phyloP scores from a whole-genome alignment of 108 stramenopile genomes.

The Conticribra weissflogii region DNA sequence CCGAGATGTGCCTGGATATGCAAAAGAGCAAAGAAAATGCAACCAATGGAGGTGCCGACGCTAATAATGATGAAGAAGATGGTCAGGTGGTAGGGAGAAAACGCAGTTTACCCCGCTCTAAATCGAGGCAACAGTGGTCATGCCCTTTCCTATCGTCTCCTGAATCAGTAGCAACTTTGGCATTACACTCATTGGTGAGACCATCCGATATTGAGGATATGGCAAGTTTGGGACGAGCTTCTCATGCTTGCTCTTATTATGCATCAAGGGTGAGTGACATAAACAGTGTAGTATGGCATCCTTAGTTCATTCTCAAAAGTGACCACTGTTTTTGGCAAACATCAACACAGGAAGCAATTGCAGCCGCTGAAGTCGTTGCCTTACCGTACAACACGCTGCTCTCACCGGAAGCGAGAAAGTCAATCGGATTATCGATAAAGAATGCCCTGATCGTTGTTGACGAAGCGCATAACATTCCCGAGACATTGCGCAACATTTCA shows the following conservation, averaged over 20 bases:
- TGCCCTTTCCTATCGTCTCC: conserved; percentile 73
- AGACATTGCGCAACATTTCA: conserved; percentile 68
- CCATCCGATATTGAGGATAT: conserved; percentile 94
- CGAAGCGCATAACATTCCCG: conserved; percentile 98
- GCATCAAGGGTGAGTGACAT: conserved; percentile 65
- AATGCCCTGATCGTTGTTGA: conserved; percentile 91
- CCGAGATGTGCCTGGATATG: conserved; percentile 93
- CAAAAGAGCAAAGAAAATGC: conserved; percentile 59
- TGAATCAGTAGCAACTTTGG: conserved; percentile 71
- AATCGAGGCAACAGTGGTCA: conserved; percentile 11
- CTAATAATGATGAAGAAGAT: neutral
- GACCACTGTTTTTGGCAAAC: no score
- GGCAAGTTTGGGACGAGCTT: conserved; percentile 65
- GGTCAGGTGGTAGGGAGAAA: neutral
- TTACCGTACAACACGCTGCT: conserved; percentile 92
- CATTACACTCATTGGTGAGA: conserved; percentile 77
- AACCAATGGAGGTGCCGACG: neutral
- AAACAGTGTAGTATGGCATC: no score
- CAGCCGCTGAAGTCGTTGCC: conserved; percentile 90
- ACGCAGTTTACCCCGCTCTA: neutral
- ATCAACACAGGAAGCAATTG: conserved; percentile 44
- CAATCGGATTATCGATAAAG: conserved; percentile 79
- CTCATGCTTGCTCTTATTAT: conserved; percentile 94
- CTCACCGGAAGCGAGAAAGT: conserved; percentile 57
- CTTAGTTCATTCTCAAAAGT: no score